Percentiles rank a stretch among this genome's conserved stretches.
phyloP scores from a whole-genome alignment of 768 basidiomycete species.

The Suillus fuscotomentosus region DNA sequence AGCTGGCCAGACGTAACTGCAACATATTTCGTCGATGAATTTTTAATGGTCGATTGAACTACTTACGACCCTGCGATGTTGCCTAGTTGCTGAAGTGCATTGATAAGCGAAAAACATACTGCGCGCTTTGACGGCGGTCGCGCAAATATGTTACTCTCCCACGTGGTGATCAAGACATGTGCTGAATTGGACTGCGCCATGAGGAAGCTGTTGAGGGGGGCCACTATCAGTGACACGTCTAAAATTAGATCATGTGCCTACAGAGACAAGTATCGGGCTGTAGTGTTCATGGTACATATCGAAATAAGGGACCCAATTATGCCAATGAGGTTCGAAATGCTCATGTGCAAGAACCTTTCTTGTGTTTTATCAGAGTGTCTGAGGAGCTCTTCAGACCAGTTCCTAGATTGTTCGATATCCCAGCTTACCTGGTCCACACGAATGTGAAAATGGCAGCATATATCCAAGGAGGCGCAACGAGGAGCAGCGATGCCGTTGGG shows the following conservation, averaged over 20 bases:
- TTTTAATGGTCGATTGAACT: slow-evolving; percentile 1
- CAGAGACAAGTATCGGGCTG: slow-evolving; percentile 67
- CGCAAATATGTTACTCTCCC: slow-evolving; percentile 60
- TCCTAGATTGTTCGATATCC: not conserved
- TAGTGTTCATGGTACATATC: slow-evolving; percentile 60
- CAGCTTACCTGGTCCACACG: slow-evolving; percentile 44
- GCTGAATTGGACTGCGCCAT: slow-evolving; percentile 74
- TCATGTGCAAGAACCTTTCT: slow-evolving; percentile 75
- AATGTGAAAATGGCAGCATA: slow-evolving; percentile 60
- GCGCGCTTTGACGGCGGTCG: slow-evolving; percentile 83
- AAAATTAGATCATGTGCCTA: slow-evolving; percentile 27
- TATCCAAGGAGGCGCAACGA: slow-evolving; percentile 76
- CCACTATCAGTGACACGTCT: slow-evolving; percentile 5
- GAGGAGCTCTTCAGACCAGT: not conserved
- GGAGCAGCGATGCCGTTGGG: slow-evolving; percentile 59
- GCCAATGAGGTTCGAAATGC: slow-evolving; percentile 50
- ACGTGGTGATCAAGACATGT: slow-evolving; percentile 59
- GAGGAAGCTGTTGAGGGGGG: slow-evolving; percentile 51
- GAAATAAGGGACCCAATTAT: slow-evolving; percentile 69
- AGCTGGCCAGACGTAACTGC: slow-evolving; percentile 63
- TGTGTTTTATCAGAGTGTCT: slow-evolving; percentile 68
- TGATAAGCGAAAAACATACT: slow-evolving; percentile 82
- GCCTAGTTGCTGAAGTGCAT: slow-evolving; percentile 78
- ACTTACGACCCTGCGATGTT: slow-evolving; percentile 82
- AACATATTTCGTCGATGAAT: not conserved